These are phyloP conservation scores for Brachypodium distachyon DNA, from an alignment of 202 grass and related monocot genomes.

Conservation along the genomic window DNA sequence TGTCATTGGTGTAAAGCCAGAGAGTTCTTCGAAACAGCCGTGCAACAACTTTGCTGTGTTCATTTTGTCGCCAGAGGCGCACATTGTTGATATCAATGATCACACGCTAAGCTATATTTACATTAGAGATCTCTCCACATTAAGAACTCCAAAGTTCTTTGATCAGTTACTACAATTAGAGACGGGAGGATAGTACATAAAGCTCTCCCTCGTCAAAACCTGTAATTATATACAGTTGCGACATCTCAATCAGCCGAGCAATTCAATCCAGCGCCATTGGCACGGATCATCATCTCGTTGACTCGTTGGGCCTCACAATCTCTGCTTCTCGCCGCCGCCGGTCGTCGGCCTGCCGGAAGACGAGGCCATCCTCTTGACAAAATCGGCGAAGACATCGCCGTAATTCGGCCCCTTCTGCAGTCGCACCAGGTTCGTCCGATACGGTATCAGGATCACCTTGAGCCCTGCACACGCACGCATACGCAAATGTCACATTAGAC, in stretches of 20 bases:
- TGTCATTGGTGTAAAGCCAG: neutral
- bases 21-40: neutral
- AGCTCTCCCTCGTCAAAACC: neutral
- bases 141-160: neutral
- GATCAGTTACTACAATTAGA: neutral
- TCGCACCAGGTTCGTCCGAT: conserved; percentile 74
- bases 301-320: conserved; percentile 27
- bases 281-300: neutral
- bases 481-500: neutral
- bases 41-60: neutral
- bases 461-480: conserved; percentile 50
- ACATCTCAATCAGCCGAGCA: neutral
- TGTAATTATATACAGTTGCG: conserved; percentile 1
- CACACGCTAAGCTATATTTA: conserved; percentile 14
- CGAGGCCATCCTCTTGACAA: conserved; percentile 50
- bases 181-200: neutral
- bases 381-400: conserved; percentile 42
- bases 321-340: conserved; percentile 41
- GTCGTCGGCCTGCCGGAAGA: conserved; percentile 32
- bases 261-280: neutral
- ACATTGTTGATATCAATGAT: neutral
- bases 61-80: neutral
- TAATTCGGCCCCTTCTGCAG: conserved; percentile 58
- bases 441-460: conserved; percentile 77
- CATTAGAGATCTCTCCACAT: conserved; percentile 31